A percentile compares a stretch with the other conserved stretches of the same genome.
These are phyloP conservation scores for Leishmania gerbilli DNA, from an alignment of 208 protist species.

Conservation along the genomic window DNA sequence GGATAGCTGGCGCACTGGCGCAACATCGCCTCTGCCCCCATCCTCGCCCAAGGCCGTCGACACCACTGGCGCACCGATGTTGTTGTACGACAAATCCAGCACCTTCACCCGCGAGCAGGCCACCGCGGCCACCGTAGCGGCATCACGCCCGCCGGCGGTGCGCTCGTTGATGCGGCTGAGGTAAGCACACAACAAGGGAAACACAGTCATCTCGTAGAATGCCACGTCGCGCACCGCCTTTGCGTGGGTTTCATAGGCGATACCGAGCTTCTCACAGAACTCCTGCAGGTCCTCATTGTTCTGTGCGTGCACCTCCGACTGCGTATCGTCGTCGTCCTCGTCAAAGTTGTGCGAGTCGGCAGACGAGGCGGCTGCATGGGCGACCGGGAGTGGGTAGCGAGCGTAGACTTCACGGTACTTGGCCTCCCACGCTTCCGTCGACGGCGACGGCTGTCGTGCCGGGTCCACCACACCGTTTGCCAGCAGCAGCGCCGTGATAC, in stretches of 20 bases:
- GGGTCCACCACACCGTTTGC: slow-evolving; percentile 47
- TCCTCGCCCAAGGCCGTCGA: slow-evolving; percentile 2
- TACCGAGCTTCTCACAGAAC: slow-evolving; percentile 49
- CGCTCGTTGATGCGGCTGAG: slow-evolving; percentile 42
- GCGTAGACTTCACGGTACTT: slow-evolving; percentile 51
- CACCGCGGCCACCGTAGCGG: slow-evolving; percentile 11
- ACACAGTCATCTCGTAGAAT: slow-evolving; percentile 61
- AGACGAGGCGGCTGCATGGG: slow-evolving; percentile 1
- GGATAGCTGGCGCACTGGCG: slow-evolving; percentile 34
- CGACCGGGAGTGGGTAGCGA: slow-evolving; percentile 64
- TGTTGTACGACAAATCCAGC: slow-evolving; percentile 47
- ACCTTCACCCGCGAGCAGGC: slow-evolving; percentile 40
- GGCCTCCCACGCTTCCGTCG: slow-evolving; percentile 40
- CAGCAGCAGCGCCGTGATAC: slow-evolving; percentile 32
- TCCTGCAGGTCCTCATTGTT: slow-evolving; percentile 69
- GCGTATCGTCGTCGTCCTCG: slow-evolving; percentile 30
- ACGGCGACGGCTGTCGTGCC: slow-evolving; percentile 41
- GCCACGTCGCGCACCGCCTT: slow-evolving; percentile 59
- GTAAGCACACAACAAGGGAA: slow-evolving; percentile 61
- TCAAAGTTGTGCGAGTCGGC: not conserved
- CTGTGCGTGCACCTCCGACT: slow-evolving; percentile 32
- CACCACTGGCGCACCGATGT: slow-evolving; percentile 32
- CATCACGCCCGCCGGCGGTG: slow-evolving; percentile 4
- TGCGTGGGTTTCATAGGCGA: slow-evolving; percentile 66
- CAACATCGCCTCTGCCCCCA: slow-evolving; percentile 7